Base-by-base conservation (phyloP, 306 rosid genomes). In the Vachellia collinsii region DNA sequence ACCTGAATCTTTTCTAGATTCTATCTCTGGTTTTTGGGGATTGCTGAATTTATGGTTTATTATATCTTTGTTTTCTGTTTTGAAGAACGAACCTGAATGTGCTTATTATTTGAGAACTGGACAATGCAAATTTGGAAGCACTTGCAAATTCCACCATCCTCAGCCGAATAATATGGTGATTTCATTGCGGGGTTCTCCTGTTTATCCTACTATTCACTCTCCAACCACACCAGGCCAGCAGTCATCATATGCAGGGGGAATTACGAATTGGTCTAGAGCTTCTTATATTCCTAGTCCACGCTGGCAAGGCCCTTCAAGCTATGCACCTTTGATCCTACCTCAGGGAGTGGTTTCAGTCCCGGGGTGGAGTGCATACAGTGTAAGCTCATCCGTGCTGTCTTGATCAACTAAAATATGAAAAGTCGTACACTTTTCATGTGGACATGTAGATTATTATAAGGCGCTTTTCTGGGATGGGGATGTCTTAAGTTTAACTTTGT, bases 61-160 rank as follows among this genome's bases (percentile, higher is more conserved):
- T 47, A 41, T 61, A 50, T 71, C 42, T 56, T 74, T 70, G 41
- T 78, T 81, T 85, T 29, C 68, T 81, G 72, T 56, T 67, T 8
- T 82, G 89, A 91, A 94, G 99, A 88, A 84, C 82, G 99, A 94
- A 80, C 68, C 83, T 17, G 94, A 93, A 81, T 94, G 99, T 85
- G 84, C 97, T 38, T 94, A 94, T 89, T 94, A 94, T 90, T 77
- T 92, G 85, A 89, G 99, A 90, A 93, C 97, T 43, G 99, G 99
- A 71, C 95, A 90, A 79, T 94, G 99, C 90, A 93, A 95, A 87
- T 95, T 91, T 75, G 97, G 92, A 76, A 83, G 86, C 88, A 93
- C 97, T 46, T 95, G 99, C 89, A 95, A 95, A 89, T 95, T 87
- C 89, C 98, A 95, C 82, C 99, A 95, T 80, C 99, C 99, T 72